These are phyloP conservation scores for Trichoderma sp. DNA, from an alignment of 2,329 filamentous ascomycete species.

Conservation along the genomic window DNA sequence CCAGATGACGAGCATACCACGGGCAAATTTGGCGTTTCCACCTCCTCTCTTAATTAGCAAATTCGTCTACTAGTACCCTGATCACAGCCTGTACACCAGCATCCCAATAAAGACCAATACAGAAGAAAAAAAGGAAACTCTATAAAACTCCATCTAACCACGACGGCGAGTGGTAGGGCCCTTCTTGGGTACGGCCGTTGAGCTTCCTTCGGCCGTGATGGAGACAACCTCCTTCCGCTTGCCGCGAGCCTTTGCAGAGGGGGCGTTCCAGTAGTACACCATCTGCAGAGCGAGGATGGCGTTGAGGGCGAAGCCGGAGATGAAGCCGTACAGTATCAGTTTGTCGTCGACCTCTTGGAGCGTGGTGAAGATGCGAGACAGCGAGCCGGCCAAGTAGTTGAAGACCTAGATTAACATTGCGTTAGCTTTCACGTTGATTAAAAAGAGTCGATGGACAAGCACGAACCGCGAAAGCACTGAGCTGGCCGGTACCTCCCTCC, in stretches of 20 bases:
- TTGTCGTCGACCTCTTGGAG: constrained; percentile 97
- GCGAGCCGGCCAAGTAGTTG: constrained; percentile 92
- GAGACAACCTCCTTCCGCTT: constrained; percentile 46
- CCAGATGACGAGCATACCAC: constrained; percentile 2
- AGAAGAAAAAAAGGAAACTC: not conserved
- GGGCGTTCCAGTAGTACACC: constrained; percentile 92
- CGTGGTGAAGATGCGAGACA: constrained; percentile 96
- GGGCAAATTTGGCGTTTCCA: constrained; percentile 8
- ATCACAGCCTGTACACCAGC: constrained; percentile 19
- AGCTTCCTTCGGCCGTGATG: constrained; percentile 36
- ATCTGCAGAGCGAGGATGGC: constrained; percentile 85
- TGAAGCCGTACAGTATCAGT: constrained; percentile 91
- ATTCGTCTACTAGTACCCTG: not conserved
- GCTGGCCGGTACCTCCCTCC: constrained; percentile 87
- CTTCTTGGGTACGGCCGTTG: constrained; percentile 46
- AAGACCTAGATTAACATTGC: constrained; percentile 69
- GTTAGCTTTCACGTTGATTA: not conserved
- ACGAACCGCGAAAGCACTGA: constrained; percentile 87
- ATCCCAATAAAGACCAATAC: constrained; percentile 10
- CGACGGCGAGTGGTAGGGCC: constrained; percentile 51
- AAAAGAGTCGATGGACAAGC: not conserved
- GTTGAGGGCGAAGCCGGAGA: constrained; percentile 91
- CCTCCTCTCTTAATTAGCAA: not conserved
- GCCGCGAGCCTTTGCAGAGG: constrained; percentile 51
- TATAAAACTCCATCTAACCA: constrained; percentile 38